Evolutionary conservation across 1,284 basidiomycete genomes (phyloP).

Genomic region (Bjerkandera adusta): DNA sequence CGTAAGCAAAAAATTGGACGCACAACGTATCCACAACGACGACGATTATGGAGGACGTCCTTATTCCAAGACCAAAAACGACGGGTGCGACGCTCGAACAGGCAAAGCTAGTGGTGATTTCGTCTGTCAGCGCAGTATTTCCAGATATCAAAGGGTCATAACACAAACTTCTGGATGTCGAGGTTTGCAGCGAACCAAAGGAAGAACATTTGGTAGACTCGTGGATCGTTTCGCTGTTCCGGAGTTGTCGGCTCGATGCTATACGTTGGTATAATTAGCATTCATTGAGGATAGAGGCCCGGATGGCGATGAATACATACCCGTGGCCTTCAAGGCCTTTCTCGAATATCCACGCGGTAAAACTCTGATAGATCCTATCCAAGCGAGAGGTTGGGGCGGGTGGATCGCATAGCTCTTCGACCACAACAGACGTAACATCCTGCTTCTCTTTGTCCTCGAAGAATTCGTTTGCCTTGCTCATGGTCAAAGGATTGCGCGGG

Average conservation of each 20-base stretch:
- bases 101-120: conserved; percentile 36
- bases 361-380: neutral
- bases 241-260: conserved; percentile 52
- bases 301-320: neutral
- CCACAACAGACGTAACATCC: too few relatives aligned
- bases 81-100: conserved; percentile 60
- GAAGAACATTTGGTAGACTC: conserved; percentile 63
- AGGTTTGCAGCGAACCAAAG: conserved; percentile 65
- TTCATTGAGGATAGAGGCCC: too few relatives aligned
- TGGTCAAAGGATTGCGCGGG: too few relatives aligned
- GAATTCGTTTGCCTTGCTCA: too few relatives aligned
- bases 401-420: too few relatives aligned
- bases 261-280: too few relatives aligned
- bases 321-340: conserved; percentile 5
- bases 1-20: conserved; percentile 22
- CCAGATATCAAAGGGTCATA: too few relatives aligned
- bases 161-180: conserved; percentile 50
- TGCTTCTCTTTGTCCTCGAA: too few relatives aligned
- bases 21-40: conserved; percentile 55
- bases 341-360: neutral
- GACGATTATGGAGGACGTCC: conserved; percentile 49
- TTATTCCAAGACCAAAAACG: conserved; percentile 54
- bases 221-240: conserved; percentile 46
- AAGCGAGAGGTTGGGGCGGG: neutral
- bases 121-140: too few relatives aligned